These are phyloP conservation scores for Daedaleopsis nitida DNA, from an alignment of 768 basidiomycete species.

Conservation along the genomic window DNA sequence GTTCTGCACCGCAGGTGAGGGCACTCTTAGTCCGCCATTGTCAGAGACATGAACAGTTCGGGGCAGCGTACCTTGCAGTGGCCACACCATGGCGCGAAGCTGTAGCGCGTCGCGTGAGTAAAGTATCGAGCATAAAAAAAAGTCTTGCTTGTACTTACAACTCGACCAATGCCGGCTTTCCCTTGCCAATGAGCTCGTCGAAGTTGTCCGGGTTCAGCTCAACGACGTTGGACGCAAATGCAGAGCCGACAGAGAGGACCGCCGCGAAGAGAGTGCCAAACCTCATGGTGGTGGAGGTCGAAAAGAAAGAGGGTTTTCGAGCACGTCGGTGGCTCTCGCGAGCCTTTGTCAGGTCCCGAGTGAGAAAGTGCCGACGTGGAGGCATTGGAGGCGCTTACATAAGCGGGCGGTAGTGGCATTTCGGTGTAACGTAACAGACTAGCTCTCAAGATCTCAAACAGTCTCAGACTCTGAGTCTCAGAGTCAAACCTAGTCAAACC, in stretches of 20 bases:
- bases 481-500: too few species aligned
- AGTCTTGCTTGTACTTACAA: slow-evolving; percentile 65
- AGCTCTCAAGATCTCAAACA: slow-evolving; percentile 2
- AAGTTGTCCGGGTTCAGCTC: slow-evolving; percentile 79
- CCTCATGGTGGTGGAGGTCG: slow-evolving; percentile 39
- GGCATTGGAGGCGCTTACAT: slow-evolving; percentile 14
- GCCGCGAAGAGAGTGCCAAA: slow-evolving; percentile 40
- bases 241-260: slow-evolving; percentile 52
- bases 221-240: slow-evolving; percentile 78
- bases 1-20: slow-evolving; percentile 47
- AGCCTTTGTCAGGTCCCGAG: slow-evolving; percentile 17
- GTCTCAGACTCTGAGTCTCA: too few species aligned
- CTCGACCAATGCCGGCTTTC: slow-evolving; percentile 84
- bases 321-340: not conserved
- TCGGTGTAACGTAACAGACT: slow-evolving; percentile 1
- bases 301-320: slow-evolving; percentile 1
- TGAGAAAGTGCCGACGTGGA: slow-evolving; percentile 22
- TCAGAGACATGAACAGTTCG: not conserved
- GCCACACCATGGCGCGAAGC: slow-evolving; percentile 90
- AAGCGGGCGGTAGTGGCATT: not conserved
- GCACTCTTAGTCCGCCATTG: slow-evolving; percentile 10
- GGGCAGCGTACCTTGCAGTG: slow-evolving; percentile 73
- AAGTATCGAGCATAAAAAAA: not conserved
- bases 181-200: slow-evolving; percentile 71
- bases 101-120: slow-evolving; percentile 30